Evolutionary conservation across 352 stramenopile species (phyloP), one percentile per base, ranked within the genome.

Genomic region (Pythium oligandrum): DNA sequence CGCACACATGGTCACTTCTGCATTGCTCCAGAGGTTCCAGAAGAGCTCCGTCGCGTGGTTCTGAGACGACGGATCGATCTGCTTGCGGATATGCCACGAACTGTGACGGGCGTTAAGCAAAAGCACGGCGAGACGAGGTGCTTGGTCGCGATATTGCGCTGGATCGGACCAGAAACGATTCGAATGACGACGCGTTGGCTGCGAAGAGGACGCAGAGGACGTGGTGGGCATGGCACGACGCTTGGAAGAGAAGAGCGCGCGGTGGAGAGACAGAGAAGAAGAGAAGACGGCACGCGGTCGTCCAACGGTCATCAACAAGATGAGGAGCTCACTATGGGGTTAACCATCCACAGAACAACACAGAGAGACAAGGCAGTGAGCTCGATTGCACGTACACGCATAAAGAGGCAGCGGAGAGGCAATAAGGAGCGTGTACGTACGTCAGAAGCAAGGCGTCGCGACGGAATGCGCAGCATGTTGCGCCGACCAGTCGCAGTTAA

Each of bases 1-100:
- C 1, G 96, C 96, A 70, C 95, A 98, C 17, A 98, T 66, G 0
- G 67, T 88, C 32, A 92, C 57, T 32, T 81, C 42, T 4, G 79
- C 82, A 50, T 65, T 71, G 55, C 65, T 73, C 82, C 82, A 92
- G 46, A 88, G 57, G 52, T 74, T 75, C 73, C 73, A 85, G 60
- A 92, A 92, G 38, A 90, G 65, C 46, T 79, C 73, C 3, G 6
- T 63, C 44, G 55, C 31, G 47, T 59, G 54, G 52, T 61, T 71
- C n/a, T 37, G 37, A 0, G 73, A 64, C 38, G 63, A 53, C n/a
- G 58, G 34, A 0, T 32, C 36, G 30, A 64, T 51, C 6, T 62
- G 40, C 34, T 56, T 44, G 9, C 46, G 51, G 33, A 86, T 61
- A 34, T 66, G 56, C 77, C 77, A 88, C 38, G 71, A 76, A 11